Conservation (phyloP, 495 filamentous ascomycete genomes). For the Clohesyomyces aquaticus region DNA sequence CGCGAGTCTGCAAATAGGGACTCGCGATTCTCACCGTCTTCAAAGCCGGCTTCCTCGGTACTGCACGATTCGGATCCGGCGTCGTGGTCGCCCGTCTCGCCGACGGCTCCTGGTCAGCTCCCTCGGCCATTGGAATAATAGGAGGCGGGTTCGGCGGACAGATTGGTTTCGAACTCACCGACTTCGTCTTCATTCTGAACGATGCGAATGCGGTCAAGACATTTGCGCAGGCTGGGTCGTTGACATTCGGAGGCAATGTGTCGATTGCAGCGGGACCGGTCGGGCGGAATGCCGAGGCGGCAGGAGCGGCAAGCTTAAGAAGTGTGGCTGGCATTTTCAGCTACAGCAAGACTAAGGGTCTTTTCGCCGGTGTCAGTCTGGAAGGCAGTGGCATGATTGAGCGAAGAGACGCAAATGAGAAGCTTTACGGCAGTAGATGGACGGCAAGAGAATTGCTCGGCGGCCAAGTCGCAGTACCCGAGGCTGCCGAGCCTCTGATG, state of each 20-base stretch:
- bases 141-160: conserved; percentile 95
- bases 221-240: conserved; percentile 86
- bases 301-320: conserved; percentile 87
- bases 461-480: conserved; percentile 76
- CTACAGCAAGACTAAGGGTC: conserved; percentile 95
- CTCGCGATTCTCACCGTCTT: conserved; percentile 93
- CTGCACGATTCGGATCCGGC: conserved; percentile 88
- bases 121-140: conserved; percentile 85
- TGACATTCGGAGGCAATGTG: conserved; percentile 95
- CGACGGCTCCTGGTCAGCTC: conserved; percentile 92
- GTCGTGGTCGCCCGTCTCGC: conserved; percentile 90
- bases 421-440: conserved; percentile 81
- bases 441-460: conserved; percentile 81
- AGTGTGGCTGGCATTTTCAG: conserved; percentile 92
- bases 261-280: conserved; percentile 93
- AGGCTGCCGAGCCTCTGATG: conserved; percentile 81
- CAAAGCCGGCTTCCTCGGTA: conserved; percentile 95
- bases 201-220: conserved; percentile 88
- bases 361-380: conserved; percentile 93
- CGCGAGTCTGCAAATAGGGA: conserved; percentile 59
- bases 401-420: conserved; percentile 94
- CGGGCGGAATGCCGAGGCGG: conserved; percentile 93
- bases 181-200: conserved; percentile 99
- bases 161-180: conserved; percentile 95
- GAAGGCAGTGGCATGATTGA: conserved; percentile 91